phyloP scores from a whole-genome alignment of 768 basidiomycete species.

The Xerocomellus chrysenteron region DNA sequence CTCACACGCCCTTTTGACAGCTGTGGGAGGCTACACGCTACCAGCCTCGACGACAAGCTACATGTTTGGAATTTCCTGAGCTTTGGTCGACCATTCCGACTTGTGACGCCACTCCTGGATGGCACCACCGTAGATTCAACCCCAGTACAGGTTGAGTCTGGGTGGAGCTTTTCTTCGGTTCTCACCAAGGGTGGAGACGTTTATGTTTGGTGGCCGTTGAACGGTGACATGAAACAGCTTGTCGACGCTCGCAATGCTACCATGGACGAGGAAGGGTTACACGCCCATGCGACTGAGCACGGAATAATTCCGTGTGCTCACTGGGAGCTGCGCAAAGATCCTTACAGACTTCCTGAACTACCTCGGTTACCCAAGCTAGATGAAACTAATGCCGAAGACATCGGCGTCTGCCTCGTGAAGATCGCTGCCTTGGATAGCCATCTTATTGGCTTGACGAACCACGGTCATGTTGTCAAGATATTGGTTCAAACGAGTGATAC shows the following conservation, averaged over 20 bases:
- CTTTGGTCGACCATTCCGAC: slow-evolving; percentile 77
- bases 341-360: slow-evolving; percentile 56
- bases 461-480: slow-evolving; percentile 74
- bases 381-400: slow-evolving; percentile 21
- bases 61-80: slow-evolving; percentile 73
- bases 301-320: slow-evolving; percentile 56
- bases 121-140: slow-evolving; percentile 44
- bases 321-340: slow-evolving; percentile 58
- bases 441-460: slow-evolving; percentile 77
- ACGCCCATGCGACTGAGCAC: slow-evolving; percentile 34
- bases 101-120: slow-evolving; percentile 42
- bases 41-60: slow-evolving; percentile 56
- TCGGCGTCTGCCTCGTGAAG: slow-evolving; percentile 58
- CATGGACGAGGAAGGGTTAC: slow-evolving; percentile 43
- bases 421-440: slow-evolving; percentile 77
- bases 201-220: slow-evolving; percentile 72
- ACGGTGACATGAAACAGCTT: slow-evolving; percentile 39
- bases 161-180: slow-evolving; percentile 76
- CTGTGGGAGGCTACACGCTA: slow-evolving; percentile 74
- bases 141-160: slow-evolving; percentile 69
- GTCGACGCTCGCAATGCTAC: slow-evolving; percentile 40
- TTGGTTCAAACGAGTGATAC: slow-evolving; percentile 43
- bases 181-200: slow-evolving; percentile 73
- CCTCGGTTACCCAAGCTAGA: slow-evolving; percentile 57
- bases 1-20: slow-evolving; percentile 38